These are phyloP conservation scores for Musa balbisiana DNA, from an alignment of 202 grass and related monocot species.

Conservation along the genomic window DNA sequence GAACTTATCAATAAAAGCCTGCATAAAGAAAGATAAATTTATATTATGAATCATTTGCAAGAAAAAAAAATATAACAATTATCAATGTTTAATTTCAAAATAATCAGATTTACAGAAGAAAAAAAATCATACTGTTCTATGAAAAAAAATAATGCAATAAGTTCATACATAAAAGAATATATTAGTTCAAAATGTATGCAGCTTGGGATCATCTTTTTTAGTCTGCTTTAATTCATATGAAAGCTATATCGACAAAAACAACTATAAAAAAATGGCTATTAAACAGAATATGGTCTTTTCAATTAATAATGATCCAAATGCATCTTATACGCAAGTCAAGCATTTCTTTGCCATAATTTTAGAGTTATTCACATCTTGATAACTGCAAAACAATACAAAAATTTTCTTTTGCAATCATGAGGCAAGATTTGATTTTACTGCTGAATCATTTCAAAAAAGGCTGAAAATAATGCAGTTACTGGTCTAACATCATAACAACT, in stretches of 20 bases:
- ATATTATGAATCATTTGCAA: no score
- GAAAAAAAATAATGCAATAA: background rate
- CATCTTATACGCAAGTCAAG: background rate
- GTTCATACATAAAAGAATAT: background rate
- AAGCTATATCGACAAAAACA: background rate
- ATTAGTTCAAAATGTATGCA: background rate
- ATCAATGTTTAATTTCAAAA: background rate
- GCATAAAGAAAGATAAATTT: slow-evolving; percentile 25
- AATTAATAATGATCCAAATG: background rate
- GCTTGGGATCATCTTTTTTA: background rate
- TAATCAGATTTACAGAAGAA: background rate
- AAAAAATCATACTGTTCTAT: background rate
- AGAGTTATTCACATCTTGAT: background rate
- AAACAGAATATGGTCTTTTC: background rate
- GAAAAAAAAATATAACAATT: no score
- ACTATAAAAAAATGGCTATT: background rate
- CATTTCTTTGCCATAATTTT: background rate
- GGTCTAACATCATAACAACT: no score
- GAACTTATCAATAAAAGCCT: slow-evolving; percentile 95
- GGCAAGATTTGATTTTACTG: background rate
- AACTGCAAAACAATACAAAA: background rate
- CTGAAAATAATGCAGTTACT: no score
- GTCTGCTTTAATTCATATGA: background rate
- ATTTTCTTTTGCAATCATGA: background rate
- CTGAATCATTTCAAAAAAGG: no score